Conservation (phyloP, 163 green algal genomes). For the Scenedesmus sp. region DNA sequence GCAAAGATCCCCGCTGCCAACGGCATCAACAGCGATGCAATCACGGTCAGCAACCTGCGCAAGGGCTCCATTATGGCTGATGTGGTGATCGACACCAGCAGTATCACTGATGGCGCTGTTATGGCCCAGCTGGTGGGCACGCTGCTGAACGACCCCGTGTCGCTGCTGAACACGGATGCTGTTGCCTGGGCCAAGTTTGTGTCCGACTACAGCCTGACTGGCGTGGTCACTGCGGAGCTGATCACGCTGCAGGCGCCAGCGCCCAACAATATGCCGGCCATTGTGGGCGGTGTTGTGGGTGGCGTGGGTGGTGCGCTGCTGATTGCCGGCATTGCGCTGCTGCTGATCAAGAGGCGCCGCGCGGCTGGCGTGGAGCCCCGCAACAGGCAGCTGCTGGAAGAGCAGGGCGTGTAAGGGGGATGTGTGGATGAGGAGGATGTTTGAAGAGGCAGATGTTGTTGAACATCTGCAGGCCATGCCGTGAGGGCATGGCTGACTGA, state of each 20-base stretch:
- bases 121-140: not conserved
- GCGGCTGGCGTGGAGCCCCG: not conserved
- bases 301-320: not conserved
- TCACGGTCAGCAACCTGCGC: constrained; percentile 23
- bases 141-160: not conserved
- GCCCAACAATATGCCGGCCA: not conserved
- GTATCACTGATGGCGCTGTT: not conserved
- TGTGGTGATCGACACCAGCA: not conserved
- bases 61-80: constrained; percentile 25
- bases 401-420: not conserved
- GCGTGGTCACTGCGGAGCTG: not conserved
- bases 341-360: constrained; percentile 6
- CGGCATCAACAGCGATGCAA: not conserved
- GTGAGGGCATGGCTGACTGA: not conserved
- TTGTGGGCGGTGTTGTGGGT: constrained; percentile 32
- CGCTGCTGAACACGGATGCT: not conserved
- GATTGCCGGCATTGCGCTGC: not conserved
- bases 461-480: not conserved
- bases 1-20: not conserved
- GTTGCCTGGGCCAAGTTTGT: not conserved
- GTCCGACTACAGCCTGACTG: not conserved
- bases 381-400: constrained; percentile 20
- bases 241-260: not conserved
- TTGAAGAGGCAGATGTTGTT: not conserved
- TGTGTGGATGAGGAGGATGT: not conserved